A percentile compares a stretch with the other conserved stretches of the same genome.
Conservation (phyloP, 495 filamentous ascomycete genomes). For the Amorphotheca resinae region DNA sequence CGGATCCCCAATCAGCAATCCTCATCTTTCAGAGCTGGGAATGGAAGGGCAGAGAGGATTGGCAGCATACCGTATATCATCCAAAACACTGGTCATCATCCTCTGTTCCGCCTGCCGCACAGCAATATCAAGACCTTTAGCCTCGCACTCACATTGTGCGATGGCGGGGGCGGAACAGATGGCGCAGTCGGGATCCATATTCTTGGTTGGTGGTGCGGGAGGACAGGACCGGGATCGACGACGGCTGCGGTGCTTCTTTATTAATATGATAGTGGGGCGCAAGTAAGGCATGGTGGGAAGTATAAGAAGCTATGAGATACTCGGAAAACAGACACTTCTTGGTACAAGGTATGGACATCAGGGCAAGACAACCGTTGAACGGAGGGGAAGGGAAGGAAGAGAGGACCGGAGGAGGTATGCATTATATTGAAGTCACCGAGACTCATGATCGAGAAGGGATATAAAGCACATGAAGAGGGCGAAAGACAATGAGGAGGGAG, state of each 20-base stretch:
- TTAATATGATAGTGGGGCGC: background rate
- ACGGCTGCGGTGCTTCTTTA: background rate
- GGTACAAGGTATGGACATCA: background rate
- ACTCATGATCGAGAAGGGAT: background rate
- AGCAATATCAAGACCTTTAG: slow-evolving; percentile 51
- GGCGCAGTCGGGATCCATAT: slow-evolving; percentile 55
- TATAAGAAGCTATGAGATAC: background rate
- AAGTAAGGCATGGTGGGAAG: background rate
- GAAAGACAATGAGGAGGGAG: background rate
- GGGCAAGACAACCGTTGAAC: background rate
- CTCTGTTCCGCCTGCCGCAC: slow-evolving; percentile 51
- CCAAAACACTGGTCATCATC: slow-evolving; percentile 49
- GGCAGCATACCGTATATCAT: slow-evolving; percentile 50
- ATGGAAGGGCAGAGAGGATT: background rate
- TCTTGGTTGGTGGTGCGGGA: background rate
- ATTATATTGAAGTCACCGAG: background rate
- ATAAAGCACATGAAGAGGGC: background rate
- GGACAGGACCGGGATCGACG: background rate
- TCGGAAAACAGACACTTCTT: too few species aligned
- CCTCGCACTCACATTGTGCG: slow-evolving; percentile 55
- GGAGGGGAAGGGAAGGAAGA: slow-evolving; percentile 17
- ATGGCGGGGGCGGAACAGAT: slow-evolving; percentile 54
- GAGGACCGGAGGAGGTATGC: slow-evolving; percentile 11
- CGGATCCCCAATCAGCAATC: background rate
- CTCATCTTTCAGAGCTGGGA: background rate